A percentile compares a stretch with the other conserved stretches of the same genome.
These are phyloP conservation scores for Podospora conica DNA, from an alignment of 495 filamentous ascomycete genomes.

Conservation along the genomic window DNA sequence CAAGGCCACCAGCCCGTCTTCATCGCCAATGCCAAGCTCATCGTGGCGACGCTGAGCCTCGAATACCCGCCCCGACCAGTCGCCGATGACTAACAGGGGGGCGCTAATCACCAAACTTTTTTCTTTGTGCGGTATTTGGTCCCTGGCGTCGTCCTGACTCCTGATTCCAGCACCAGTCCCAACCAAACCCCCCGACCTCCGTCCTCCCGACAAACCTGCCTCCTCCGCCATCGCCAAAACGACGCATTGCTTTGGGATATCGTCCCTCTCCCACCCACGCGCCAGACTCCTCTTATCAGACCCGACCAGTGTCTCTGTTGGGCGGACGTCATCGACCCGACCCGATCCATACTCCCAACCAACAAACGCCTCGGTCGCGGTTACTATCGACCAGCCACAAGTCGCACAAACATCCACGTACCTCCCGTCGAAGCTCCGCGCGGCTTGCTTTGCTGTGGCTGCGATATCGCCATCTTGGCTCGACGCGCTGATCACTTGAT, in stretches of 20 bases:
- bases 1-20: background rate
- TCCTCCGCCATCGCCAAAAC: background rate
- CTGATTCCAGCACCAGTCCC: background rate
- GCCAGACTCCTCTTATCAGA: background rate
- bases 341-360: background rate
- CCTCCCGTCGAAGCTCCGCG: background rate
- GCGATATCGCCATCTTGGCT: background rate
- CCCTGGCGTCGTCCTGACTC: background rate
- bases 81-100: constrained; percentile 14
- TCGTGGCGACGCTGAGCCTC: constrained; percentile 3
- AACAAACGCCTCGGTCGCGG: background rate
- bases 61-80: constrained; percentile 7
- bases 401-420: background rate
- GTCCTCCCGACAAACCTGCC: too few relatives aligned
- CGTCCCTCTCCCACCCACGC: background rate
- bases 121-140: constrained; percentile 7
- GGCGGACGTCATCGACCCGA: background rate
- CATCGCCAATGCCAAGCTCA: background rate
- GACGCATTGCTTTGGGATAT: background rate
- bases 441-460: background rate
- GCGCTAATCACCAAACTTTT: constrained; percentile 19
- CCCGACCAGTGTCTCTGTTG: background rate
- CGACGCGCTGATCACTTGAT: background rate
- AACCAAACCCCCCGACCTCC: background rate
- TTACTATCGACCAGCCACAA: background rate